phyloP scores from a whole-genome alignment of 2,329 filamentous ascomycete genomes.

The Ophiostoma angusticollis region DNA sequence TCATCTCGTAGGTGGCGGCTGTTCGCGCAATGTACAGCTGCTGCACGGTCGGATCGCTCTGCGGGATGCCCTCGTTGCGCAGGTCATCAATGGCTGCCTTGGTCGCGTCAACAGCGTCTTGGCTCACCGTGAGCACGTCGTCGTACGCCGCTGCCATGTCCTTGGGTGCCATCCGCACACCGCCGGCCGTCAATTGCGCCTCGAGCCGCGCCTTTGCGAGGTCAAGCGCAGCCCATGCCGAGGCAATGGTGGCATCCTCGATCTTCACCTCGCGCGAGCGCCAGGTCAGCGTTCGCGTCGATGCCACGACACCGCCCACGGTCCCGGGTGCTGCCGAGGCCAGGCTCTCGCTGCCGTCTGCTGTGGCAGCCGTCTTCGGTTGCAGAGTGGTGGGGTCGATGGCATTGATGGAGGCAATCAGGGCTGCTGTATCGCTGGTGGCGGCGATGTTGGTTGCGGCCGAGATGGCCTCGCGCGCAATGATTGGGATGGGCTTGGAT shows the following conservation, averaged over 20 bases:
- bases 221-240: slow-evolving; percentile 61
- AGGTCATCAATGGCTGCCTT: slow-evolving; percentile 90
- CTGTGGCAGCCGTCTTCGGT: slow-evolving; percentile 33
- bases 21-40: slow-evolving; percentile 84
- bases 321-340: slow-evolving; percentile 21
- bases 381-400: slow-evolving; percentile 55
- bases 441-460: slow-evolving; percentile 52
- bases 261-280: slow-evolving; percentile 73
- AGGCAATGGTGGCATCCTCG: slow-evolving; percentile 83
- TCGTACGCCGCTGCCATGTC: slow-evolving; percentile 83
- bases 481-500: slow-evolving; percentile 65
- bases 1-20: slow-evolving; percentile 84
- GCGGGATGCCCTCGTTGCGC: slow-evolving; percentile 66
- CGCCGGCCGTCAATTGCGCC: slow-evolving; percentile 35
- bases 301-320: slow-evolving; percentile 30
- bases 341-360: slow-evolving; percentile 19
- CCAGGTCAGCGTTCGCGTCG: slow-evolving; percentile 72
- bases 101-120: slow-evolving; percentile 87
- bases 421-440: slow-evolving; percentile 45
- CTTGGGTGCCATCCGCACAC: slow-evolving; percentile 34
- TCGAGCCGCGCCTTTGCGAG: slow-evolving; percentile 37
- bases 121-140: slow-evolving; percentile 74
- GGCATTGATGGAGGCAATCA: slow-evolving; percentile 56
- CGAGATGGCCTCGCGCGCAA: slow-evolving; percentile 70
- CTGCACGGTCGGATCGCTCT: slow-evolving; percentile 79